phyloP scores from a whole-genome alignment of 1,284 basidiomycete genomes.

The Leucoagaricus sp. region DNA sequence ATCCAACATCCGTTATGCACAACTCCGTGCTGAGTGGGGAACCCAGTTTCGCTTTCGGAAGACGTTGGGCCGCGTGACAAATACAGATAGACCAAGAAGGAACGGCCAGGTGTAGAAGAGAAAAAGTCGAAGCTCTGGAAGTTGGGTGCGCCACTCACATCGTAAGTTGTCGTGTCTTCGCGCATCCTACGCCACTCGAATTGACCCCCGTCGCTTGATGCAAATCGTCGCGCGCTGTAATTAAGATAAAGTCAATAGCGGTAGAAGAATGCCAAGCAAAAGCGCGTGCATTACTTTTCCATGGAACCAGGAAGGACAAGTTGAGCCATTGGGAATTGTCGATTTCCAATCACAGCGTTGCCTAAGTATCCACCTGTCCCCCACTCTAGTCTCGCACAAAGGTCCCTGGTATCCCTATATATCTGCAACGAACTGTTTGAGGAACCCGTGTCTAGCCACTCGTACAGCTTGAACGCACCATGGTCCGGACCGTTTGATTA shows the following conservation, averaged over 20 bases:
- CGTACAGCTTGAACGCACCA: slow-evolving; percentile 37
- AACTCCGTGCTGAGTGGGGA: neutral
- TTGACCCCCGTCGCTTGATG: slow-evolving; percentile 47
- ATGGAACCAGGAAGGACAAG: slow-evolving; percentile 55
- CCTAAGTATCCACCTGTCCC: slow-evolving; percentile 57
- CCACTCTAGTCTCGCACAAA: slow-evolving; percentile 67
- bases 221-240: slow-evolving; percentile 58
- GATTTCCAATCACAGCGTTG: slow-evolving; percentile 52
- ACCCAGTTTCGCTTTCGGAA: neutral
- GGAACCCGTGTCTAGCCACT: neutral
- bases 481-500: slow-evolving; percentile 44
- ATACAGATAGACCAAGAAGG: neutral
- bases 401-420: slow-evolving; percentile 49
- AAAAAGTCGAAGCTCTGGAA: slow-evolving; percentile 1
- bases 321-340: slow-evolving; percentile 61
- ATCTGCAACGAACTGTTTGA: slow-evolving; percentile 32
- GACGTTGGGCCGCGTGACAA: neutral
- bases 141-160: slow-evolving; percentile 42
- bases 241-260: slow-evolving; percentile 18
- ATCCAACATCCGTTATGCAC: neutral
- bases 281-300: slow-evolving; percentile 39
- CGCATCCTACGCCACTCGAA: slow-evolving; percentile 64
- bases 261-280: slow-evolving; percentile 11
- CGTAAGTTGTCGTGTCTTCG: slow-evolving; percentile 50
- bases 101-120: neutral